These are phyloP conservation scores for Neocucurbitaria cava DNA, from an alignment of 2,329 filamentous ascomycete genomes.

Conservation along the genomic window DNA sequence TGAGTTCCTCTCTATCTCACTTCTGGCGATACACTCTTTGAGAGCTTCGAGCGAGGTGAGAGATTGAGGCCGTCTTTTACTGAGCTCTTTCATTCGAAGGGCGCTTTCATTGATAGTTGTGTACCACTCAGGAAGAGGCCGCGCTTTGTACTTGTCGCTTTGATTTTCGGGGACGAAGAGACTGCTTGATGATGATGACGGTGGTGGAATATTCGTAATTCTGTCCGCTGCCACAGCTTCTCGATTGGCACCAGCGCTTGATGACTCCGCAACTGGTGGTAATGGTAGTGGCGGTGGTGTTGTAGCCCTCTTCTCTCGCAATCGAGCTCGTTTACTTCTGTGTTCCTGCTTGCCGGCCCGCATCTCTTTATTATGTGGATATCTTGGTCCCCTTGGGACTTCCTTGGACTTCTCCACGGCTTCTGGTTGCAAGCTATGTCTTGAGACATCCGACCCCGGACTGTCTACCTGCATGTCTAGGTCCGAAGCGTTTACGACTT, in stretches of 20 bases:
- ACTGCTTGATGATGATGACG: background rate
- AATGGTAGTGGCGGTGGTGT: background rate
- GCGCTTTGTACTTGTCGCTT: slow-evolving; percentile 2
- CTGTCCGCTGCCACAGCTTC: background rate
- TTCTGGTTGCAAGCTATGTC: background rate
- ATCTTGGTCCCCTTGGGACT: slow-evolving; percentile 2
- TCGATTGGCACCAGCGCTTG: background rate
- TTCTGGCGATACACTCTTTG: slow-evolving; percentile 30
- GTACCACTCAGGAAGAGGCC: slow-evolving; percentile 20
- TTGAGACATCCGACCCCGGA: too few species aligned
- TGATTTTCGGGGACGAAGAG: background rate
- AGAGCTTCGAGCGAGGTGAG: slow-evolving; percentile 26
- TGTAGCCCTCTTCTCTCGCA: background rate
- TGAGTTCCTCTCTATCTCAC: slow-evolving; percentile 14
- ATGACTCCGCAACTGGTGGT: slow-evolving; percentile 3
- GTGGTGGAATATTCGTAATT: background rate
- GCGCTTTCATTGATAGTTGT: slow-evolving; percentile 7
- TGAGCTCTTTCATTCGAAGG: slow-evolving; percentile 3
- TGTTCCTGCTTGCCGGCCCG: background rate
- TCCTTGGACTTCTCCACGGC: background rate
- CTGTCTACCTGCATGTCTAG: too few species aligned
- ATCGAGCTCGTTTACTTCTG: background rate
- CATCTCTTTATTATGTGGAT: background rate
- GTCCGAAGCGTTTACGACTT: too few species aligned
- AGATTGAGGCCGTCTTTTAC: slow-evolving; percentile 21